Conservation (phyloP, 2,329 filamentous ascomycete genomes). For the Alternaria alternata region DNA sequence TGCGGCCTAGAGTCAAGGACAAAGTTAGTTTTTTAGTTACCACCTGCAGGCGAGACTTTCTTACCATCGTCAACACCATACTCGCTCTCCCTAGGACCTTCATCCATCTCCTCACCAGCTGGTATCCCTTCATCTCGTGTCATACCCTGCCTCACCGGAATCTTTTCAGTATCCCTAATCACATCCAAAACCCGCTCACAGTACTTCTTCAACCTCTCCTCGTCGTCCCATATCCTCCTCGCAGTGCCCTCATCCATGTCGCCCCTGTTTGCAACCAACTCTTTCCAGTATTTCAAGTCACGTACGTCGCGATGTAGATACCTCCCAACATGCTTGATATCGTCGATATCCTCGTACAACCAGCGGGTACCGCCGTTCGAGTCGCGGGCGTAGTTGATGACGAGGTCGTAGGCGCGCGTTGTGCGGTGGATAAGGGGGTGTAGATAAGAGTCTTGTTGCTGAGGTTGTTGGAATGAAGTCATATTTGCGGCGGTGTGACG, state of each 20-base stretch:
- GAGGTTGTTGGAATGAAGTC: not conserved
- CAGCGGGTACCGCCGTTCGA: conserved; percentile 28
- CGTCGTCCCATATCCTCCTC: not conserved
- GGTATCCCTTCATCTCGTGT: not conserved
- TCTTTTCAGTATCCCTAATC: not conserved
- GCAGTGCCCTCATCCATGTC: not conserved
- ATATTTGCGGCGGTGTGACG: not conserved
- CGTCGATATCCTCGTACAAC: conserved; percentile 17
- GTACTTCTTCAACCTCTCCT: not conserved
- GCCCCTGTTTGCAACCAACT: not conserved
- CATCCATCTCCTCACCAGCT: not conserved
- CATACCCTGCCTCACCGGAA: conserved; percentile 1
- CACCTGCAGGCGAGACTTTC: no score
- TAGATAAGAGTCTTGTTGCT: conserved; percentile 16
- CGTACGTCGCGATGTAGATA: conserved; percentile 19
- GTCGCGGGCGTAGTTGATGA: conserved; percentile 26
- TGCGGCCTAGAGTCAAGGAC: not conserved
- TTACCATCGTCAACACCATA: not conserved
- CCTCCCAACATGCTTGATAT: conserved; percentile 18
- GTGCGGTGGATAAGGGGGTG: conserved; percentile 27
- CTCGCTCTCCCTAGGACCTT: not conserved
- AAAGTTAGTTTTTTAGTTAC: not conserved
- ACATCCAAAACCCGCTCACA: not conserved
- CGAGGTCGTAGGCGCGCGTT: conserved; percentile 28
- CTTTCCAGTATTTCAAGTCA: conserved; percentile 13